These are phyloP conservation scores for Heliosperma pusillum DNA, from an alignment of 148 eudicot species.

Conservation along the genomic window DNA sequence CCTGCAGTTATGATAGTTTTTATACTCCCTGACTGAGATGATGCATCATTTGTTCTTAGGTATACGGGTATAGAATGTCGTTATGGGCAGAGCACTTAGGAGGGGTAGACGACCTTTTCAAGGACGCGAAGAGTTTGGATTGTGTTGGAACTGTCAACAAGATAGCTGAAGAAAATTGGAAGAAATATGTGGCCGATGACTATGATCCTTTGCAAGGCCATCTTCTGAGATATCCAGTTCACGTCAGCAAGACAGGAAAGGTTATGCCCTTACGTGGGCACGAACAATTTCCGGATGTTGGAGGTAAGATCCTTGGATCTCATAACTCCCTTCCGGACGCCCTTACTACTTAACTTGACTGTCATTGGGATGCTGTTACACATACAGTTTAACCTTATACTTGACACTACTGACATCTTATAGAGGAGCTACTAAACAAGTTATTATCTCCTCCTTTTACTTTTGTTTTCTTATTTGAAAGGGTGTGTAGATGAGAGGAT, in stretches of 20 bases:
- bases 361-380: not conserved
- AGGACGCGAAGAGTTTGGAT: constrained; percentile 37
- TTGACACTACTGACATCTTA: constrained; percentile 3
- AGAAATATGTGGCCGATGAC: constrained; percentile 33
- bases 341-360: constrained; percentile 34
- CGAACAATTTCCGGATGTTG: constrained; percentile 51
- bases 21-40: not conserved
- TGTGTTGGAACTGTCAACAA: constrained; percentile 40
- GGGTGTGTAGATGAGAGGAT: constrained; percentile 23
- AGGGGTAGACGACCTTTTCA: constrained; percentile 34
- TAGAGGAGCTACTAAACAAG: not conserved
- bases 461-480: not conserved
- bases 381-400: not conserved
- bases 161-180: constrained; percentile 56
- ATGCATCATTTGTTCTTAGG: constrained; percentile 26
- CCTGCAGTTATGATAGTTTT: not conserved
- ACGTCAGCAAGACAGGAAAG: constrained; percentile 35
- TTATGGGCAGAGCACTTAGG: constrained; percentile 71
- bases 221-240: constrained; percentile 45
- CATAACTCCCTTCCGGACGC: constrained; percentile 49
- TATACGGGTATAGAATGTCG: constrained; percentile 68
- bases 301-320: constrained; percentile 55
- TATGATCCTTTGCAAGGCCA: constrained; percentile 46
- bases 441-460: not conserved
- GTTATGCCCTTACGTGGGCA: constrained; percentile 33